These are phyloP conservation scores for Pisolithus thermaeus DNA, from an alignment of 1,284 basidiomycete genomes.

Conservation along the genomic window DNA sequence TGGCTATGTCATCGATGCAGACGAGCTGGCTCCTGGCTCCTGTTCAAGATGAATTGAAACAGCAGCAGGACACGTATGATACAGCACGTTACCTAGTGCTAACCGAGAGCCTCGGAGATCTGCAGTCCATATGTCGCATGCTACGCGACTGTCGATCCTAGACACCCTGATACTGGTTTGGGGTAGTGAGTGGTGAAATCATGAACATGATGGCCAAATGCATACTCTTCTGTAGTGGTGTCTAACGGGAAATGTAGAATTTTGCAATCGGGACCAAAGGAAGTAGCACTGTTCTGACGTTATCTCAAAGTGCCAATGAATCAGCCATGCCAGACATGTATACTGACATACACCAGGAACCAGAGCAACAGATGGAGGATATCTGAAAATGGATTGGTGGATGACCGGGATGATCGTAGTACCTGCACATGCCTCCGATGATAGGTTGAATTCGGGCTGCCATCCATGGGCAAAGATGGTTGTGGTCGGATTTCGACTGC, in stretches of 20 bases:
- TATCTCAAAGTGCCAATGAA: conserved; percentile 24
- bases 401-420: not conserved
- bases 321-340: conserved; percentile 1
- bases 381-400: conserved; percentile 30
- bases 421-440: conserved; percentile 23
- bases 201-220: not conserved
- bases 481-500: conserved; percentile 7
- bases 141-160: conserved; percentile 14
- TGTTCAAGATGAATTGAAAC: not conserved
- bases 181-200: conserved; percentile 25
- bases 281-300: conserved; percentile 22
- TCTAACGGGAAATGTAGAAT: conserved; percentile 22
- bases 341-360: conserved; percentile 44
- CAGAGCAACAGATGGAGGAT: conserved; percentile 48
- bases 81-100: conserved; percentile 41
- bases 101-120: conserved; percentile 45
- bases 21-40: conserved; percentile 48
- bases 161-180: conserved; percentile 23
- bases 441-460: conserved; percentile 38
- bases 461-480: conserved; percentile 23
- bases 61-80: not conserved
- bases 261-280: conserved; percentile 28
- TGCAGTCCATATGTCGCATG: conserved; percentile 55
- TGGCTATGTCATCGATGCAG: conserved; percentile 46
- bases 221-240: conserved; percentile 12